A percentile compares a stretch with the other conserved stretches of the same genome.
phyloP scores from a whole-genome alignment of 1,139 yeast species.

The Wickerhamomyces sp. region DNA sequence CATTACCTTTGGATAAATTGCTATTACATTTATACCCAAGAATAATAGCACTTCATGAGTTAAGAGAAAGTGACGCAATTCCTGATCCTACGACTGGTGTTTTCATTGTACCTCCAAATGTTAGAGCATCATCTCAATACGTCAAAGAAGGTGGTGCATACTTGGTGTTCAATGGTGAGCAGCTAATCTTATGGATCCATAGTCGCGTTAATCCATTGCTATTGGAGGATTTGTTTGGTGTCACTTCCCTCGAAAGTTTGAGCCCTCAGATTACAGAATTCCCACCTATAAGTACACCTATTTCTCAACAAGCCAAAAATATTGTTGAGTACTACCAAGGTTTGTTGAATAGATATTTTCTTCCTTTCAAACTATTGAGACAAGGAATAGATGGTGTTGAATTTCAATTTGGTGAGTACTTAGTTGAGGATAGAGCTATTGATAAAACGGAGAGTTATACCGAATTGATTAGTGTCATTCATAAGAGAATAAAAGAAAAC shows the following conservation, averaged over 20 bases:
- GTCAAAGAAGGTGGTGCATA: conserved; percentile 73
- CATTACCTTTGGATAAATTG: conserved; percentile 56
- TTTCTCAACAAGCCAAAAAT: conserved; percentile 65
- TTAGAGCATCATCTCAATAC: conserved; percentile 41
- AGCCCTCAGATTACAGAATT: conserved; percentile 49
- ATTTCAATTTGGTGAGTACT: conserved; percentile 50
- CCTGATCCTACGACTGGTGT: conserved; percentile 40
- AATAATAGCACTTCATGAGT: conserved; percentile 66
- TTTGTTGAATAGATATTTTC: conserved; percentile 36
- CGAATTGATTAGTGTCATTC: conserved; percentile 59
- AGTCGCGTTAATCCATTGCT: conserved; percentile 64
- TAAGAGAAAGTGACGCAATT: conserved; percentile 49
- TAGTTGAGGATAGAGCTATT: conserved; percentile 73
- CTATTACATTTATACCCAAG: conserved; percentile 76
- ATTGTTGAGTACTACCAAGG: conserved; percentile 48
- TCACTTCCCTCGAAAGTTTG: conserved; percentile 35
- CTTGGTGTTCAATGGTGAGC: conserved; percentile 65
- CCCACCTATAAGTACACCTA: conserved; percentile 67
- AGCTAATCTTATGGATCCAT: conserved; percentile 66
- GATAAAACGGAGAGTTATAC: conserved; percentile 47
- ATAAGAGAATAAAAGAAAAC: conserved; percentile 54
- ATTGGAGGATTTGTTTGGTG: conserved; percentile 73
- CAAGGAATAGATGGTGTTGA: conserved; percentile 61
- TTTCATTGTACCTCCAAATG: conserved; percentile 48
- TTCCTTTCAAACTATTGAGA: conserved; percentile 58